These are phyloP conservation scores for Coemansia pectinata DNA, from an alignment of 192 early-diverging fungal genomes.

Conservation along the genomic window DNA sequence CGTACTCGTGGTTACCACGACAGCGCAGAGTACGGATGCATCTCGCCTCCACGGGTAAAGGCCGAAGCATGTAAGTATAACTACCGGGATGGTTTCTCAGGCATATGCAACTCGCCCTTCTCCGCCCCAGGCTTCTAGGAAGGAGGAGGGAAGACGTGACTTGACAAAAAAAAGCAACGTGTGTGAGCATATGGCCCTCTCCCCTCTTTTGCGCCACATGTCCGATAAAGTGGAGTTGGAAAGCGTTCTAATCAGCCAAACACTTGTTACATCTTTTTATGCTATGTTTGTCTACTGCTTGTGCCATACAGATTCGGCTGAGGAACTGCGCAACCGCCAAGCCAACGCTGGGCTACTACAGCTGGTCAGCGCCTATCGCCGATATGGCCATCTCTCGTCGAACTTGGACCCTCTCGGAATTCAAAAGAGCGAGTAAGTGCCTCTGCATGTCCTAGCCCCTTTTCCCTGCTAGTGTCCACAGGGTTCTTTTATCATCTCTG, in stretches of 20 bases:
- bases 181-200: not conserved
- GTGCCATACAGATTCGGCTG: slow-evolving; percentile 28
- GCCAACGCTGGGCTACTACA: slow-evolving; percentile 80
- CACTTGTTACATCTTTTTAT: not conserved
- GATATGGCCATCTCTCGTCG: slow-evolving; percentile 78
- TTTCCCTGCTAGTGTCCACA: not conserved
- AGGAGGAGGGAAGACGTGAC: not conserved
- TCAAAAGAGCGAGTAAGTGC: slow-evolving; percentile 52
- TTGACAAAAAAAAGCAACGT: not conserved
- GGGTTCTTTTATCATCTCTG: not conserved
- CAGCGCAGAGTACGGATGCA: slow-evolving; percentile 36
- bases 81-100: not conserved
- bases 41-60: slow-evolving; percentile 23
- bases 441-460: not conserved
- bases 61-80: slow-evolving; percentile 38
- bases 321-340: slow-evolving; percentile 80
- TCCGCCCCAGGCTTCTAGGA: not conserved
- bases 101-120: not conserved
- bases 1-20: slow-evolving; percentile 40
- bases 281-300: not conserved
- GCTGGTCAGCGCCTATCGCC: slow-evolving; percentile 76
- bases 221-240: not conserved
- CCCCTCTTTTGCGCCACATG: slow-evolving; percentile 7
- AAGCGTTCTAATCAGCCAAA: not conserved
- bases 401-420: slow-evolving; percentile 86